Evolutionary conservation across 2,329 filamentous ascomycete genomes (phyloP).

Genomic region (Aspergillus tanneri): DNA sequence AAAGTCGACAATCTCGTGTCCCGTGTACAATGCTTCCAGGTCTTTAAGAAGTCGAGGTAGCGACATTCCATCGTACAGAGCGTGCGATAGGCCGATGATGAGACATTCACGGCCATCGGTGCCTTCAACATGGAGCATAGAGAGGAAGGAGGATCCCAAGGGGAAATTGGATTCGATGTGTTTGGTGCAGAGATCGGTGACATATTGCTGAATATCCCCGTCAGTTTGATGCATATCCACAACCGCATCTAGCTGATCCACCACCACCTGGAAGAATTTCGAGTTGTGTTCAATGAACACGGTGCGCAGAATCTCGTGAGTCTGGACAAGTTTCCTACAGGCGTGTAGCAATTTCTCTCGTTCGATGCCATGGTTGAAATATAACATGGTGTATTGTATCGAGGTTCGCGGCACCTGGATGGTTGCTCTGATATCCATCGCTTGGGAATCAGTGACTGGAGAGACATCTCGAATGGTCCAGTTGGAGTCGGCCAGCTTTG

Average conservation of each 20-base stretch:
- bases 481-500: conserved; percentile 48
- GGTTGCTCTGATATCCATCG: conserved; percentile 60
- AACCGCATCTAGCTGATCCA: conserved; percentile 50
- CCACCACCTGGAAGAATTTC: conserved; percentile 54
- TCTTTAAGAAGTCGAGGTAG: conserved; percentile 59
- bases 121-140: conserved; percentile 52
- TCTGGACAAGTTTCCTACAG: conserved; percentile 50
- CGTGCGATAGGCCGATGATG: conserved; percentile 60
- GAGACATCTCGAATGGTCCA: conserved; percentile 57
- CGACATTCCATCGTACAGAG: conserved; percentile 66
- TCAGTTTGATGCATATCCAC: conserved; percentile 51
- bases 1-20: conserved; percentile 29
- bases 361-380: conserved; percentile 54
- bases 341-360: conserved; percentile 43
- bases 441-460: conserved; percentile 59
- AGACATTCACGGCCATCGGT: conserved; percentile 39
- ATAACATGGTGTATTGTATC: conserved; percentile 62
- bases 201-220: conserved; percentile 48
- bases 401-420: conserved; percentile 60
- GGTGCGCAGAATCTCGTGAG: conserved; percentile 63
- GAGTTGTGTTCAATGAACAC: conserved; percentile 58
- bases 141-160: conserved; percentile 58
- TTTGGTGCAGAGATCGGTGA: conserved; percentile 49
- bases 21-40: conserved; percentile 53
- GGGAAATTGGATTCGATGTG: conserved; percentile 56